Conservation (phyloP, 2,329 filamentous ascomycete species). For the Dothistroma septosporum region DNA sequence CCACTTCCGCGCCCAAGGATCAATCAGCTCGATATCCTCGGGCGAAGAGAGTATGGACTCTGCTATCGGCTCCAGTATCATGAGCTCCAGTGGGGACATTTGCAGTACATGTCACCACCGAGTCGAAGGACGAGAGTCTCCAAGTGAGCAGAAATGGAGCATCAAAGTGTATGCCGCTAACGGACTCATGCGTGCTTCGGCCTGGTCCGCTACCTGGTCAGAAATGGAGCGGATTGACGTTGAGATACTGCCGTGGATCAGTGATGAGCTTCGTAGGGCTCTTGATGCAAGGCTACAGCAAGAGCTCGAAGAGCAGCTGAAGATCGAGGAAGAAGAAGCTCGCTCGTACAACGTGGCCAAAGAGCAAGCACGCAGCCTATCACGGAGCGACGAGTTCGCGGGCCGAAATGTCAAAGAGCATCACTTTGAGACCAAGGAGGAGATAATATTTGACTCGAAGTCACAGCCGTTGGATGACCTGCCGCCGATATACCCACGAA, state of each 20-base stretch:
- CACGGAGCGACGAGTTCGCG: constrained; percentile 7
- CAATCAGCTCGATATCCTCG: constrained; percentile 45
- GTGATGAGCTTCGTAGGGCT: constrained; percentile 55
- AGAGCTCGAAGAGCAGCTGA: constrained; percentile 33
- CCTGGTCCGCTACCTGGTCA: constrained; percentile 90
- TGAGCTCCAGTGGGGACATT: constrained; percentile 21
- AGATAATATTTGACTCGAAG: neutral
- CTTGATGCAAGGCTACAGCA: constrained; percentile 50
- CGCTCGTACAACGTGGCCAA: constrained; percentile 19
- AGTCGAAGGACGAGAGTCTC: constrained; percentile 36
- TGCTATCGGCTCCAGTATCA: constrained; percentile 28
- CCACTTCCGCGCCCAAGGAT: constrained; percentile 65
- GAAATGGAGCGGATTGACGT: constrained; percentile 99
- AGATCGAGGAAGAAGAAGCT: constrained; percentile 33
- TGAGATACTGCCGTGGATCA: constrained; percentile 74
- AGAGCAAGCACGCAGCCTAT: constrained; percentile 21
- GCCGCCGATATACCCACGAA: constrained; percentile 30
- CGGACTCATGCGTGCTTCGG: constrained; percentile 83
- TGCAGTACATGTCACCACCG: constrained; percentile 36
- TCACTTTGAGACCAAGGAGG: neutral
- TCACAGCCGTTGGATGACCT: constrained; percentile 16
- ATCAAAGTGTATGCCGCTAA: constrained; percentile 93
- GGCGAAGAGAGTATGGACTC: constrained; percentile 26
- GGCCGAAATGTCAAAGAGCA: neutral
- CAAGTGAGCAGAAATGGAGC: constrained; percentile 58